Conservation (phyloP, 2,329 filamentous ascomycete species). For the Fusarium aywerte region DNA sequence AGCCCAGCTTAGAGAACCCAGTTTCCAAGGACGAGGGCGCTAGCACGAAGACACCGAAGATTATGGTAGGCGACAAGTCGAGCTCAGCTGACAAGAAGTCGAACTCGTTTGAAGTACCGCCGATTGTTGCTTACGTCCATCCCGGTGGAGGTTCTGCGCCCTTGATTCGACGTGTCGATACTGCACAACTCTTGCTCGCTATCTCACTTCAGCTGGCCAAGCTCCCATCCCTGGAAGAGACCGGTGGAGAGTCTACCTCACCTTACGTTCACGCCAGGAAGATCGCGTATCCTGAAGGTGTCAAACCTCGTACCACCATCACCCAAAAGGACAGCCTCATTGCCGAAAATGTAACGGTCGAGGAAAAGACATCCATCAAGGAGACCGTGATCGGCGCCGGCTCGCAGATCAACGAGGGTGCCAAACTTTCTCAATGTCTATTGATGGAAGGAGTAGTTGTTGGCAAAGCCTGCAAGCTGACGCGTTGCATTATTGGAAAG, state of each 20-base stretch:
- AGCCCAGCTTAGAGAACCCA: constrained; percentile 3
- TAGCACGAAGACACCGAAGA: constrained; percentile 1
- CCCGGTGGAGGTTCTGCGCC: constrained; percentile 65
- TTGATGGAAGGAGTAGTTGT: constrained; percentile 93
- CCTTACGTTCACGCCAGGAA: constrained; percentile 83
- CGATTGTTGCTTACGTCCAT: constrained; percentile 85
- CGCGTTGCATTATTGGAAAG: constrained; percentile 86
- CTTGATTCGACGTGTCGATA: constrained; percentile 89
- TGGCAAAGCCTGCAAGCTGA: constrained; percentile 84
- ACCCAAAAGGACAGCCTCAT: constrained; percentile 84
- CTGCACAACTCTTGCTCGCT: constrained; percentile 80
- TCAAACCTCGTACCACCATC: constrained; percentile 84
- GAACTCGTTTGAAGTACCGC: constrained; percentile 63
- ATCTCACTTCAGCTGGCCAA: constrained; percentile 89
- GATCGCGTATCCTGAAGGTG: constrained; percentile 82
- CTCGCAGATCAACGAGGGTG: constrained; percentile 87
- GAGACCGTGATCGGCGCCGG: constrained; percentile 89
- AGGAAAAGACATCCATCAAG: constrained; percentile 92
- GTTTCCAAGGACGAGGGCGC: not conserved
- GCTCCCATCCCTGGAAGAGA: constrained; percentile 75
- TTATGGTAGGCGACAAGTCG: constrained; percentile 7
- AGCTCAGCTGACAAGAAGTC: constrained; percentile 21
- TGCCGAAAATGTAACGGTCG: constrained; percentile 87
- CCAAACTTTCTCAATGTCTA: constrained; percentile 85
- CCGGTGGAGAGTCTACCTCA: constrained; percentile 66